Conservation (phyloP, 805 yeast species). For the Zygosaccharomyces bisporus region DNA sequence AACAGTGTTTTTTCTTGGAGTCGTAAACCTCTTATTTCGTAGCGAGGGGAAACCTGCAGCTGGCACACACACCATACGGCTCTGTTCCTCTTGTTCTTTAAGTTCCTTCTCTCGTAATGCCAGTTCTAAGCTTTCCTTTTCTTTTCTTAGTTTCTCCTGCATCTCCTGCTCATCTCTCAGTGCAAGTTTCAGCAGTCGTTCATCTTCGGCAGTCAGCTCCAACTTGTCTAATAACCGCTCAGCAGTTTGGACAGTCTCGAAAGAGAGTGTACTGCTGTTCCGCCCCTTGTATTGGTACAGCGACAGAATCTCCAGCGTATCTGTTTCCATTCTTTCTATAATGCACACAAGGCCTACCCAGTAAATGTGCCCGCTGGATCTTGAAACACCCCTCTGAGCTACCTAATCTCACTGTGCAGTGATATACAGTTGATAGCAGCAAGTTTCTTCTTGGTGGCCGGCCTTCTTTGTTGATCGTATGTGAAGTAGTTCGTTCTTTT, state of each 20-base stretch:
- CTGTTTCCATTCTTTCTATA: conserved; percentile 5
- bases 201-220: conserved; percentile 34
- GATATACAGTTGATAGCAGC: background rate
- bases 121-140: background rate
- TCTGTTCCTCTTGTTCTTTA: conserved; percentile 7
- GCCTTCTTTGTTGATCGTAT: background rate
- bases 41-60: conserved; percentile 35
- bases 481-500: background rate
- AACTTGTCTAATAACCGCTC: conserved; percentile 34
- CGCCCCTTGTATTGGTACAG: conserved; percentile 7
- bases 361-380: background rate
- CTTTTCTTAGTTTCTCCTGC: conserved; percentile 11
- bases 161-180: conserved; percentile 20
- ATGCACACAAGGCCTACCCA: background rate
- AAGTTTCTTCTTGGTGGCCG: background rate
- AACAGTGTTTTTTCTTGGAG: conserved; percentile 2
- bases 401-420: background rate
- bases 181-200: conserved; percentile 29
- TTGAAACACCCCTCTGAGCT: background rate
- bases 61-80: conserved; percentile 29
- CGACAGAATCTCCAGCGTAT: conserved; percentile 5
- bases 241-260: conserved; percentile 31
- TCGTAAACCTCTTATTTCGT: conserved; percentile 11
- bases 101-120: background rate
- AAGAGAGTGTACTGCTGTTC: conserved; percentile 28